Percentiles rank a stretch among this genome's conserved stretches.
These are phyloP conservation scores for Alternaria consortialis DNA, from an alignment of 2,329 filamentous ascomycete species.

Conservation along the genomic window DNA sequence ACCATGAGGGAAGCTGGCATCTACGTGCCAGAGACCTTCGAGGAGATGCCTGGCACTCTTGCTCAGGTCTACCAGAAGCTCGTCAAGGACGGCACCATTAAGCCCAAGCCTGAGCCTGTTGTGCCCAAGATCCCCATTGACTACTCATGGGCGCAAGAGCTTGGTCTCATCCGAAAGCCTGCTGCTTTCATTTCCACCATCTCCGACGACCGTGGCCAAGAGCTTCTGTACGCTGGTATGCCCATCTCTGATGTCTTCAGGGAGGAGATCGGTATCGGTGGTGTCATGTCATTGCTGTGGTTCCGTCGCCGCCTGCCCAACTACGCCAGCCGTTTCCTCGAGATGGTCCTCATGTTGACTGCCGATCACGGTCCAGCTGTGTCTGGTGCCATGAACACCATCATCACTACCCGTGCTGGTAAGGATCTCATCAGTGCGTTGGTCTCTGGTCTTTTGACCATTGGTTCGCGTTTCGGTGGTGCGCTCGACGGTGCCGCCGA, in stretches of 20 bases:
- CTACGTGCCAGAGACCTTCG: conserved; percentile 93
- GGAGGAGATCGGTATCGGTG: conserved; percentile 98
- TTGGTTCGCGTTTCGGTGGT: conserved; percentile 98
- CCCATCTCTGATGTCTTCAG: conserved; percentile 99
- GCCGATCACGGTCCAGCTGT: conserved; percentile 98
- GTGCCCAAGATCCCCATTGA: conserved; percentile 99
- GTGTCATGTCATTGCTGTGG: conserved; percentile 99
- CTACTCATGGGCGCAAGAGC: conserved; percentile 99
- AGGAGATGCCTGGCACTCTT: conserved; percentile 85
- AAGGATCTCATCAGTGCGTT: conserved; percentile 97
- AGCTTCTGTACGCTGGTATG: conserved; percentile 98
- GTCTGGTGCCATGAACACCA: conserved; percentile 99
- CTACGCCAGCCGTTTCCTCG: conserved; percentile 98
- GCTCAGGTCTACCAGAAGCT: conserved; percentile 87
- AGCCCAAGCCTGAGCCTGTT: conserved; percentile 84
- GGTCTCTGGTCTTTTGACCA: conserved; percentile 95
- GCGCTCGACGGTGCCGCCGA: conserved; percentile 96
- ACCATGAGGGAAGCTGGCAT: conserved; percentile 94
- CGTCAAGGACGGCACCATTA: conserved; percentile 83
- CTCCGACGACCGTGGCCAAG: conserved; percentile 98
- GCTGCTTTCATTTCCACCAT: conserved; percentile 99
- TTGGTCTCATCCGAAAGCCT: conserved; percentile 98
- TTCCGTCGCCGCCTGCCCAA: conserved; percentile 96
- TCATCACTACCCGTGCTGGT: conserved; percentile 98
- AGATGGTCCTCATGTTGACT: conserved; percentile 99